These are phyloP conservation scores for Scheffersomyces quercinus DNA, from an alignment of 1,139 yeast species.

Conservation along the genomic window DNA sequence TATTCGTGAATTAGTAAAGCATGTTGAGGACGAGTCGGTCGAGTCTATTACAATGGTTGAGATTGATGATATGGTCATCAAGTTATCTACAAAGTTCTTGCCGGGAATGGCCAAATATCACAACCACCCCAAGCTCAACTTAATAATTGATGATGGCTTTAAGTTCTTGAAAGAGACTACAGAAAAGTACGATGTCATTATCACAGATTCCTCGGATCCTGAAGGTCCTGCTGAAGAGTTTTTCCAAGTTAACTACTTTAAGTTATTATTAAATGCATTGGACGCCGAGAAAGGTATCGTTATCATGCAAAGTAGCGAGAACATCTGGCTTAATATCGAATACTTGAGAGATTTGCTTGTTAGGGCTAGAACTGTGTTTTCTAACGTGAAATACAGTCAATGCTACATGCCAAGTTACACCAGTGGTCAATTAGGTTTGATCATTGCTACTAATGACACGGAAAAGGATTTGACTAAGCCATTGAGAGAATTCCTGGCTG, in stretches of 20 bases:
- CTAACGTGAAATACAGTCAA: slow-evolving; percentile 75
- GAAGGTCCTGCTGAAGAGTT: slow-evolving; percentile 98
- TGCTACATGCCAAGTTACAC: slow-evolving; percentile 95
- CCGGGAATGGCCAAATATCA: slow-evolving; percentile 80
- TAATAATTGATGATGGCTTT: slow-evolving; percentile 87
- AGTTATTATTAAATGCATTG: slow-evolving; percentile 67
- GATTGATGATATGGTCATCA: slow-evolving; percentile 85
- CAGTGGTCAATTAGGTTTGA: slow-evolving; percentile 91
- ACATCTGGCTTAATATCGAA: slow-evolving; percentile 82
- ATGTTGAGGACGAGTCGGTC: slow-evolving; percentile 50
- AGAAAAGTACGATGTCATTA: slow-evolving; percentile 74
- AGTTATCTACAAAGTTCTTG: slow-evolving; percentile 69
- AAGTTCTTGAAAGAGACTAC: slow-evolving; percentile 56
- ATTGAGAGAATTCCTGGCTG: slow-evolving; percentile 41
- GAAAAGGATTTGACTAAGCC: slow-evolving; percentile 56
- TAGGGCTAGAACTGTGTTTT: slow-evolving; percentile 72
- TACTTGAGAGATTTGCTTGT: slow-evolving; percentile 60
- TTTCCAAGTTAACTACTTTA: slow-evolving; percentile 81
- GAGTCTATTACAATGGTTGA: slow-evolving; percentile 81
- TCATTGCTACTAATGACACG: slow-evolving; percentile 73
- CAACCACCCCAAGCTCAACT: slow-evolving; percentile 68
- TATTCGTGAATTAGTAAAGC: slow-evolving; percentile 80
- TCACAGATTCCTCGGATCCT: slow-evolving; percentile 95
- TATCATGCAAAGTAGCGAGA: slow-evolving; percentile 90
- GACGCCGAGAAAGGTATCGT: slow-evolving; percentile 69